Evolutionary conservation across 441 rosid species (phyloP).

Genomic region (Mallotus repandus): DNA sequence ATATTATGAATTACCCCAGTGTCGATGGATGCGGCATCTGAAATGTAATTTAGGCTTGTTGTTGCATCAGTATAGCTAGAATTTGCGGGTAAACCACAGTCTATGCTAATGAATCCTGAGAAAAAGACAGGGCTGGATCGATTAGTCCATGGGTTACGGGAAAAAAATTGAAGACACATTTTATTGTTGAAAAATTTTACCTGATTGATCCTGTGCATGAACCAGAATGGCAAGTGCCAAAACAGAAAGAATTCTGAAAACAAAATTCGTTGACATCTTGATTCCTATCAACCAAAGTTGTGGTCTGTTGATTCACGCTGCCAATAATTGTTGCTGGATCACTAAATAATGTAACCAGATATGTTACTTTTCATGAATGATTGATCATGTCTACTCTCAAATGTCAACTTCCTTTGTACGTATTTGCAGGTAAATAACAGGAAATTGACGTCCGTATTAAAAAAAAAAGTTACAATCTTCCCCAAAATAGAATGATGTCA

Average conservation of each 20-base stretch:
- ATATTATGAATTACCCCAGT: constrained; percentile 23
- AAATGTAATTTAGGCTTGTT: constrained; percentile 20
- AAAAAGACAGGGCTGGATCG: no score
- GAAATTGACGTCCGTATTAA: no score
- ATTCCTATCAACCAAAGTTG: not conserved
- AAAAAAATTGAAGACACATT: not conserved
- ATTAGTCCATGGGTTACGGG: not conserved
- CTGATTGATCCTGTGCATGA: constrained; percentile 31
- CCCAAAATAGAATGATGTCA: no score
- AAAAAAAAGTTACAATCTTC: no score
- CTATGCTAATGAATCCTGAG: constrained; percentile 43
- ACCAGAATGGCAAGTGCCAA: not conserved
- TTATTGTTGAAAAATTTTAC: not conserved
- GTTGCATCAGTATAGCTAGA: constrained; percentile 21
- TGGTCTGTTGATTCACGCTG: not conserved
- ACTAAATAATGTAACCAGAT: not conserved
- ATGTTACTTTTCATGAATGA: not conserved
- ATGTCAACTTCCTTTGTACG: not conserved
- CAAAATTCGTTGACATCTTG: not conserved
- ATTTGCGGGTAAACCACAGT: constrained; percentile 32
- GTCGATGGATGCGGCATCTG: constrained; percentile 26
- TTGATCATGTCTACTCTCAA: not conserved
- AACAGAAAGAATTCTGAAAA: not conserved
- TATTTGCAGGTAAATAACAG: no score
- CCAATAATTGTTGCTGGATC: not conserved